Conservation (phyloP, 352 stramenopile genomes). For the Globisporangium barbulae region DNA sequence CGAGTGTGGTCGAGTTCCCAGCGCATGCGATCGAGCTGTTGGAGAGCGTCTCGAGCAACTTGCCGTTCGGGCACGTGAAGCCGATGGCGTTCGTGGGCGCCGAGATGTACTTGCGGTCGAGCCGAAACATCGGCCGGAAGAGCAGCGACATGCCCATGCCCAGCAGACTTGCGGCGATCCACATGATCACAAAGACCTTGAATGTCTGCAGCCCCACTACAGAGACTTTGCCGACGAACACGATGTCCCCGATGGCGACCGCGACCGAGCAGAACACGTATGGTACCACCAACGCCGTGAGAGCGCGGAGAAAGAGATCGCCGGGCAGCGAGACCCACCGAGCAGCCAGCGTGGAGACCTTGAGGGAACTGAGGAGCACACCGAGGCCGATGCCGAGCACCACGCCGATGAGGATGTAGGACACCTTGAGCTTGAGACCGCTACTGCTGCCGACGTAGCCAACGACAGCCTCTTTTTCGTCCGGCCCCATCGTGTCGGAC, state of each 20-base stretch:
- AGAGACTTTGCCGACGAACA: slow-evolving; percentile 72
- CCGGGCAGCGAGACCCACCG: slow-evolving; percentile 64
- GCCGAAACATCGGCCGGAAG: slow-evolving; percentile 56
- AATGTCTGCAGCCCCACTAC: slow-evolving; percentile 64
- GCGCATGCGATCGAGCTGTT: slow-evolving; percentile 20
- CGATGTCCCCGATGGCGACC: slow-evolving; percentile 70
- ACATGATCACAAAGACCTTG: slow-evolving; percentile 56
- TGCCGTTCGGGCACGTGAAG: slow-evolving; percentile 47
- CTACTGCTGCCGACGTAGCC: slow-evolving; percentile 32
- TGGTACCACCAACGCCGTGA: slow-evolving; percentile 75
- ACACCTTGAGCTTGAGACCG: slow-evolving; percentile 45
- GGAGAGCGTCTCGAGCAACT: slow-evolving; percentile 22
- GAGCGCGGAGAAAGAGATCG: slow-evolving; percentile 68
- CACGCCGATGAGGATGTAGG: slow-evolving; percentile 54
- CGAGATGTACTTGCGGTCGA: slow-evolving; percentile 17
- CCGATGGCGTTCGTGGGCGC: slow-evolving; percentile 33
- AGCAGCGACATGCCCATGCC: slow-evolving; percentile 53
- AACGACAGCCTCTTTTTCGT: slow-evolving; percentile 1
- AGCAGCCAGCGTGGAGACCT: slow-evolving; percentile 37
- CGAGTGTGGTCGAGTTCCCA: slow-evolving; percentile 21
- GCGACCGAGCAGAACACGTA: slow-evolving; percentile 82
- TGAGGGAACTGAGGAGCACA: slow-evolving; percentile 37
- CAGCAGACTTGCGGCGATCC: slow-evolving; percentile 41
- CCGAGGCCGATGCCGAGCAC: slow-evolving; percentile 46
- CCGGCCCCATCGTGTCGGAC: slow-evolving; percentile 9